phyloP scores from a whole-genome alignment of 2,329 filamentous ascomycete genomes.

The Cercospora nicotianae region DNA sequence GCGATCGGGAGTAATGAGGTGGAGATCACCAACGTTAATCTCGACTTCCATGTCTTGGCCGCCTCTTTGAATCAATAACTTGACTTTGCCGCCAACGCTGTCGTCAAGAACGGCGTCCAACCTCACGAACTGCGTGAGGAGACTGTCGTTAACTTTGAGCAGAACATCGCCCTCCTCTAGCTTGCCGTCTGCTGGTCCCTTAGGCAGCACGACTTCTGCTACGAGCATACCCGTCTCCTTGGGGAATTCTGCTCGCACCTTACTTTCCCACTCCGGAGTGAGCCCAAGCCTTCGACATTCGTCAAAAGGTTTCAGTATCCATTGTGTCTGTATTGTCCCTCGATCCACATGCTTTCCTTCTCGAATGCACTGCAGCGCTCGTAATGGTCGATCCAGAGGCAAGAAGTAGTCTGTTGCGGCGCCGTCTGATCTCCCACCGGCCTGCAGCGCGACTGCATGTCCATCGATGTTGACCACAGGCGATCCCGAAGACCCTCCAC shows the following conservation, averaged over 20 bases:
- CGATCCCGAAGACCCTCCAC: constrained; percentile 96
- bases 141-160: constrained; percentile 87
- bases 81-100: constrained; percentile 75
- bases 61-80: constrained; percentile 80
- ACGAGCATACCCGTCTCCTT: constrained; percentile 96
- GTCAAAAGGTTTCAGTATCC: constrained; percentile 94
- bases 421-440: constrained; percentile 88
- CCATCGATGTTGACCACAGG: constrained; percentile 96
- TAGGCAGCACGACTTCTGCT: constrained; percentile 88
- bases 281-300: constrained; percentile 90
- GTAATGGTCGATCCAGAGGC: constrained; percentile 83
- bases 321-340: constrained; percentile 97
- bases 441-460: constrained; percentile 86
- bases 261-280: constrained; percentile 80
- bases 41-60: constrained; percentile 84
- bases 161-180: constrained; percentile 93
- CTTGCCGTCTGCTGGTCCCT: constrained; percentile 82
- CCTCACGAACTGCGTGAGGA: constrained; percentile 88
- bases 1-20: constrained; percentile 91
- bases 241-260: constrained; percentile 78
- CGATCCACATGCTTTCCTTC: constrained; percentile 73
- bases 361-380: constrained; percentile 83
- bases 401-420: constrained; percentile 98
- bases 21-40: constrained; percentile 82
- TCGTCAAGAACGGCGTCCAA: constrained; percentile 91